These are phyloP conservation scores for Chenopodium formosanum DNA, from an alignment of 148 eudicot species.

Conservation along the genomic window DNA sequence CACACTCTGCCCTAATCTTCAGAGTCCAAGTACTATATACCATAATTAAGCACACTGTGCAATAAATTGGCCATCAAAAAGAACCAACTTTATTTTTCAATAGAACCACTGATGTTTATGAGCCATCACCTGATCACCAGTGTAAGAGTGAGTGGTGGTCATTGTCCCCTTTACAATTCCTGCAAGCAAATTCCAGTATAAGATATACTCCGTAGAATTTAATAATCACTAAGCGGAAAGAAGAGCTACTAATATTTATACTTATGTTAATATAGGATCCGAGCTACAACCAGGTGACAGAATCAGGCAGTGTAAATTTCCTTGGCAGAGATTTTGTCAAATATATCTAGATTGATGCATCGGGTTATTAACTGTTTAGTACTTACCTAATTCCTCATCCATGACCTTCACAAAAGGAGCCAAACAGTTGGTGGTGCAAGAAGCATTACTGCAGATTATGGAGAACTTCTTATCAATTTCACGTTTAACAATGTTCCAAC, in stretches of 20 bases:
- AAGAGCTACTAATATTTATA: not conserved
- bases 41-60: not conserved
- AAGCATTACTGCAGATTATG: conserved; percentile 72
- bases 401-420: conserved; percentile 96
- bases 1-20: too few relatives aligned
- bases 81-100: not conserved
- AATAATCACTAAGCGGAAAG: not conserved
- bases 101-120: not conserved
- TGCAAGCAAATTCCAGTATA: conserved; percentile 31
- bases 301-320: not conserved
- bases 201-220: not conserved
- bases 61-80: not conserved
- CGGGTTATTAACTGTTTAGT: conserved; percentile 28
- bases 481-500: not conserved
- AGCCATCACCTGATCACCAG: conserved; percentile 91
- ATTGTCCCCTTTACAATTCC: conserved; percentile 99
- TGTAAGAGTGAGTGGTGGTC: conserved; percentile 99
- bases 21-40: not conserved
- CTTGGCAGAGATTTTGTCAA: not conserved
- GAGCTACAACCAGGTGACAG: not conserved
- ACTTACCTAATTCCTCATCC: conserved; percentile 72
- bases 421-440: conserved; percentile 99
- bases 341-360: not conserved
- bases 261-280: not conserved
- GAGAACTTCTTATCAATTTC: conserved; percentile 10